Evolutionary conservation across 768 basidiomycete species (phyloP).

Genomic region (Lactarius psammicola): DNA sequence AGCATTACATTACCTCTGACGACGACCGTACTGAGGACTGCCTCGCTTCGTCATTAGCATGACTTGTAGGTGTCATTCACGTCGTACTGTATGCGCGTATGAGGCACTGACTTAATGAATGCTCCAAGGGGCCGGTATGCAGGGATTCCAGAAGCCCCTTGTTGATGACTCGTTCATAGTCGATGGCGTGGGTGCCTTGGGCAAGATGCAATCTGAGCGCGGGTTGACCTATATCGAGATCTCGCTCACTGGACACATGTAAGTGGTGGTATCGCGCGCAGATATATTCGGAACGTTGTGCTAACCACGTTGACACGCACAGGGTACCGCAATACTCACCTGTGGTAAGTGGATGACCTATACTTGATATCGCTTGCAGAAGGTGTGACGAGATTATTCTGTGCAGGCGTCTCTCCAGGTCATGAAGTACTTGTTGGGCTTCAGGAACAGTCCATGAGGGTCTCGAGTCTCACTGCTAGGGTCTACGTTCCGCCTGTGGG

Average conservation of each 20-base stretch:
- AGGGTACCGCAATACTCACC: slow-evolving; percentile 71
- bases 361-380: neutral
- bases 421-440: slow-evolving; percentile 68
- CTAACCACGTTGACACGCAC: neutral
- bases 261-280: slow-evolving; percentile 28
- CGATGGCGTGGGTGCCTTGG: slow-evolving; percentile 66
- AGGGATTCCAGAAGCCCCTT: slow-evolving; percentile 75
- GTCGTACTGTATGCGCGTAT: neutral
- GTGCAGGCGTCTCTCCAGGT: slow-evolving; percentile 63
- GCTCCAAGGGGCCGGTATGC: slow-evolving; percentile 54
- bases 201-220: slow-evolving; percentile 63
- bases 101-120: slow-evolving; percentile 1
- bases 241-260: slow-evolving; percentile 70
- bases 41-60: slow-evolving; percentile 11
- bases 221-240: slow-evolving; percentile 69
- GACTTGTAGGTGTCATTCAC: slow-evolving; percentile 15
- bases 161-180: slow-evolving; percentile 64
- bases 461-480: no score
- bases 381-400: neutral
- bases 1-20: slow-evolving; percentile 20
- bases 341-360: slow-evolving; percentile 40
- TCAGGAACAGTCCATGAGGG: slow-evolving; percentile 47
- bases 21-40: neutral
- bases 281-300: neutral
- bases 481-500: neutral